phyloP scores from a whole-genome alignment of 331 rosid species.

The Telfairia occidentalis region DNA sequence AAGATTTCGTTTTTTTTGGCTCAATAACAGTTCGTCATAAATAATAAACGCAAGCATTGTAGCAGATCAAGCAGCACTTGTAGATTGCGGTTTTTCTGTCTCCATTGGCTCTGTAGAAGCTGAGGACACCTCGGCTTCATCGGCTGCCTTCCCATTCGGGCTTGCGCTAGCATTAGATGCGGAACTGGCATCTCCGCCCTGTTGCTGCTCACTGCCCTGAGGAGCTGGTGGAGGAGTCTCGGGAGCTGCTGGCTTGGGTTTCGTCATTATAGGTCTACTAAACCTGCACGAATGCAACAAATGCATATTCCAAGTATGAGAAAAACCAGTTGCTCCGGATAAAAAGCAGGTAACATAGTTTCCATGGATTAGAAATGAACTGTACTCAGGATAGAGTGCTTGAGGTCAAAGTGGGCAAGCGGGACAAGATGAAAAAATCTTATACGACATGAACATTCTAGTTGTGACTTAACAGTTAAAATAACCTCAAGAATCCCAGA shows the following conservation, averaged over 20 bases:
- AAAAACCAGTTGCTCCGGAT: neutral
- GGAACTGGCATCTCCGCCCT: conserved; percentile 25
- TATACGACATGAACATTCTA: neutral
- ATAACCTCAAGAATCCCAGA: neutral
- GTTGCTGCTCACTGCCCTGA: conserved; percentile 48
- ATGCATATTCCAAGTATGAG: neutral
- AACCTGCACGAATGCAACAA: conserved; percentile 26
- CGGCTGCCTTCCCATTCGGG: conserved; percentile 21
- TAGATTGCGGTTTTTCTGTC: conserved; percentile 45
- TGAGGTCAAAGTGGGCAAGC: neutral
- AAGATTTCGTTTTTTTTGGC: conserved; percentile 7
- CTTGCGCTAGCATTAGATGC: conserved; percentile 11
- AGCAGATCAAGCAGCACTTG: conserved; percentile 32
- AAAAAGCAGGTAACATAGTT: neutral
- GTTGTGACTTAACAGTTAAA: neutral
- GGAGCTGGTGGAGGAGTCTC: conserved; percentile 54
- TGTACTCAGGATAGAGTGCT: neutral
- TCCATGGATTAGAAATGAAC: neutral
- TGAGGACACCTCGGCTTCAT: conserved; percentile 32
- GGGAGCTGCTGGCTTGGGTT: conserved; percentile 62
- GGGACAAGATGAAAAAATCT: neutral
- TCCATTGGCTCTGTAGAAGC: conserved; percentile 68
- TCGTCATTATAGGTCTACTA: conserved; percentile 78
- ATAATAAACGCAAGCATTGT: conserved; percentile 11
- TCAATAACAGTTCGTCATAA: conserved; percentile 16